Percentiles rank a stretch among this genome's conserved stretches.
phyloP scores from a whole-genome alignment of 2,329 filamentous ascomycete species.

The Xenosphaeropsis pyriputrescens region DNA sequence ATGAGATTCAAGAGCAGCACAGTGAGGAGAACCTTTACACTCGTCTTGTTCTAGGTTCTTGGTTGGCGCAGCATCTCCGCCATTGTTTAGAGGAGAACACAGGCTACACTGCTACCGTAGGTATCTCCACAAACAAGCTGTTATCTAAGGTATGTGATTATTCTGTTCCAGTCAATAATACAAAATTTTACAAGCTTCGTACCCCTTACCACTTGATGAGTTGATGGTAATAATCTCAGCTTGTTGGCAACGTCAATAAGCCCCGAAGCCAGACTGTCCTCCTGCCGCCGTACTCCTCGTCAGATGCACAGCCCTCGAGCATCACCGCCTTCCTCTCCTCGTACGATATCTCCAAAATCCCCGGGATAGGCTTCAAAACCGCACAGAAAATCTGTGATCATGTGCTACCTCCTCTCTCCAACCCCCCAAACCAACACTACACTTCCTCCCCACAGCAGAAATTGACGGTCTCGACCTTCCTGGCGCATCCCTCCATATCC shows the following conservation, averaged over 20 bases:
- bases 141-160: constrained; percentile 43
- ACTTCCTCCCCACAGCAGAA: constrained; percentile 25
- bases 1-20: background rate
- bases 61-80: constrained; percentile 65
- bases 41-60: constrained; percentile 65
- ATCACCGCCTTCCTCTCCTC: constrained; percentile 57
- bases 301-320: constrained; percentile 22
- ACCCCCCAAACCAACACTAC: background rate
- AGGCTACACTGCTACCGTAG: constrained; percentile 78
- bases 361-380: constrained; percentile 75
- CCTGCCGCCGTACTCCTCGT: constrained; percentile 40
- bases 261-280: constrained; percentile 79
- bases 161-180: too few species aligned
- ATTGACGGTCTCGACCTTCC: constrained; percentile 47
- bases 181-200: too few species aligned
- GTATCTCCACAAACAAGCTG: constrained; percentile 76
- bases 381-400: constrained; percentile 51
- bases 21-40: constrained; percentile 7
- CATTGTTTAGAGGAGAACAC: constrained; percentile 56
- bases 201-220: too few species aligned
- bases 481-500: constrained; percentile 46
- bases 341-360: constrained; percentile 66
- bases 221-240: constrained; percentile 9
- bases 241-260: constrained; percentile 74
- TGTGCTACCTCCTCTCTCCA: constrained; percentile 26